phyloP scores from a whole-genome alignment of 2,329 filamentous ascomycete genomes.

The Fusarium virguliforme region DNA sequence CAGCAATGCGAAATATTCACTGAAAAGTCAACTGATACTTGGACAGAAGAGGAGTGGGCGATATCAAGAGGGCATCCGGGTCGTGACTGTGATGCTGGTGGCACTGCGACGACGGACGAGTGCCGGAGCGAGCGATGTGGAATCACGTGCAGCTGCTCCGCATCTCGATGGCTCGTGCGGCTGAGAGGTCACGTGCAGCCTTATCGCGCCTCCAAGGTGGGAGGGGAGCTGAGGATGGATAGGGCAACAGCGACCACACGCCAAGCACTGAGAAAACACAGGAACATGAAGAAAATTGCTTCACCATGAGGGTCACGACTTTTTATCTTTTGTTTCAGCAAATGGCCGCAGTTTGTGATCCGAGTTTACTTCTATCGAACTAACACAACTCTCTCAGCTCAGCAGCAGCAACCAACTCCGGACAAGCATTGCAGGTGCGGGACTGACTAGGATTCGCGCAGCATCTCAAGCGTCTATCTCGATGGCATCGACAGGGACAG shows the following conservation, averaged over 20 bases:
- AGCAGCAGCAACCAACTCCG: conserved; percentile 2
- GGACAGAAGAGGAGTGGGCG: conserved; percentile 57
- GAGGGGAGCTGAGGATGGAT: neutral
- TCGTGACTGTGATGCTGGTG: conserved; percentile 46
- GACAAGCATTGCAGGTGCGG: conserved; percentile 34
- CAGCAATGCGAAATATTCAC: conserved; percentile 54
- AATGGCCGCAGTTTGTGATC: neutral
- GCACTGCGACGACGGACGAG: conserved; percentile 46
- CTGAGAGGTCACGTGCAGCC: conserved; percentile 46
- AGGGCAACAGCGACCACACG: conserved; percentile 2
- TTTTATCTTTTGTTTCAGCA: neutral
- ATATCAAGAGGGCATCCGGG: conserved; percentile 52
- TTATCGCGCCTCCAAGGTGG: conserved; percentile 15
- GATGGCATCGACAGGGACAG: conserved; percentile 15
- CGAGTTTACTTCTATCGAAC: neutral
- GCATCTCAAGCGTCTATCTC: conserved; percentile 26
- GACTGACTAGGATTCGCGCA: conserved; percentile 35
- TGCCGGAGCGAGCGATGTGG: conserved; percentile 39
- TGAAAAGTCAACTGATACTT: conserved; percentile 60
- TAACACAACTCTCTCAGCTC: neutral
- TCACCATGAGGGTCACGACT: neutral
- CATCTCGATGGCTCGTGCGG: conserved; percentile 47
- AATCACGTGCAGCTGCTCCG: conserved; percentile 51
- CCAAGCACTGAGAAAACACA: conserved; percentile 5
- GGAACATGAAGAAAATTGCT: conserved; percentile 12